Conservation (phyloP, 2,329 filamentous ascomycete species). For the Cucurbitaria berberidis region DNA sequence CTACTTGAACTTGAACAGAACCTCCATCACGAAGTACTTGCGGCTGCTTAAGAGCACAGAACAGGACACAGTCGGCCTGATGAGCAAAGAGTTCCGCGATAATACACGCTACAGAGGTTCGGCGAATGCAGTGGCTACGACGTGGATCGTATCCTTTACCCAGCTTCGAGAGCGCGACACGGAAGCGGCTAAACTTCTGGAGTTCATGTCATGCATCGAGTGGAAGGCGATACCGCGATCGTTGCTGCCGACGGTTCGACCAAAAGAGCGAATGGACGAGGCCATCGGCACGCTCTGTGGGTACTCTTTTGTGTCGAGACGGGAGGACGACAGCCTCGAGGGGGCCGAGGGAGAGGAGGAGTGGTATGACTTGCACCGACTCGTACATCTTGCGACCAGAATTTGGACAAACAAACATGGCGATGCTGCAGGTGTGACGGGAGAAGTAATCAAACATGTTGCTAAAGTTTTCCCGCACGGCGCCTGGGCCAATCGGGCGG, state of each 20-base stretch:
- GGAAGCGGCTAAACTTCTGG: slow-evolving; percentile 43
- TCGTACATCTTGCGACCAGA: slow-evolving; percentile 8
- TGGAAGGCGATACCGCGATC: slow-evolving; percentile 1
- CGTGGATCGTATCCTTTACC: slow-evolving; percentile 52
- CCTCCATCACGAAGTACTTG: slow-evolving; percentile 39
- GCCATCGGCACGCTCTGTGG: slow-evolving; percentile 4
- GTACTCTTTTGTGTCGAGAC: slow-evolving; percentile 11
- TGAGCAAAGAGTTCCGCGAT: slow-evolving; percentile 49
- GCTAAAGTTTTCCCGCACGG: background rate
- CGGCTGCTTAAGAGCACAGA: slow-evolving; percentile 34
- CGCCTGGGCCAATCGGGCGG: background rate
- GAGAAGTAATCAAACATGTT: background rate
- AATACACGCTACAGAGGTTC: slow-evolving; percentile 37
- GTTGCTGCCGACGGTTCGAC: background rate
- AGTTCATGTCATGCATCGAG: slow-evolving; percentile 4
- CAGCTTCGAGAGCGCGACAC: slow-evolving; percentile 25
- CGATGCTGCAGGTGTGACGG: slow-evolving; percentile 1
- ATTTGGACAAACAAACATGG: slow-evolving; percentile 3
- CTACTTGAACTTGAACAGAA: slow-evolving; percentile 43
- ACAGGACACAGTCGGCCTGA: slow-evolving; percentile 38
- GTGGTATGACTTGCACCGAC: slow-evolving; percentile 9
- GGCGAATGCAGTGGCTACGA: slow-evolving; percentile 31
- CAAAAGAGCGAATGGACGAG: background rate
- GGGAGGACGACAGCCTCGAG: background rate
- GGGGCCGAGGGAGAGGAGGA: background rate